phyloP scores from a whole-genome alignment of 495 filamentous ascomycete genomes.

The Rostrohypoxylon terebratum region DNA sequence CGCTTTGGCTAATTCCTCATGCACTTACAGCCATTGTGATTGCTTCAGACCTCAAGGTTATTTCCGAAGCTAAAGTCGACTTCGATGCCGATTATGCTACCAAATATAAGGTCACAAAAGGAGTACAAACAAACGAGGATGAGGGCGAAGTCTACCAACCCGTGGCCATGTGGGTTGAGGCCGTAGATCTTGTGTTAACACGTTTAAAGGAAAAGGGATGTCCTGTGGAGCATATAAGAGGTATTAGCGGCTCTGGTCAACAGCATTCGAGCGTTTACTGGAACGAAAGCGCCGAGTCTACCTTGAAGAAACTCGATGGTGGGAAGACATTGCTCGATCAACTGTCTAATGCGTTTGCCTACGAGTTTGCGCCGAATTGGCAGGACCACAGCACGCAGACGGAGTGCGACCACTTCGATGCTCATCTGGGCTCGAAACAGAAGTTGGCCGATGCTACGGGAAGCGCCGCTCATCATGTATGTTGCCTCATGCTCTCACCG shows the following conservation, averaged over 20 bases:
- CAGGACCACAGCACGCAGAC: conserved; percentile 93
- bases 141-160: conserved; percentile 92
- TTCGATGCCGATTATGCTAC: conserved; percentile 76
- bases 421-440: conserved; percentile 70
- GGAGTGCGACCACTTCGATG: conserved; percentile 91
- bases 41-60: conserved; percentile 79
- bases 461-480: conserved; percentile 93
- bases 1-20: background rate
- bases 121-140: conserved; percentile 81
- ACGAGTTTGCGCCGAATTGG: conserved; percentile 94
- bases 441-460: conserved; percentile 82
- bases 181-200: conserved; percentile 83
- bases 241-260: conserved; percentile 91
- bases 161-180: conserved; percentile 93
- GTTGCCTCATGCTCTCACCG: conserved; percentile 35
- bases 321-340: conserved; percentile 73
- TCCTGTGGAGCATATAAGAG: conserved; percentile 80
- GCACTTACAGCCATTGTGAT: conserved; percentile 74
- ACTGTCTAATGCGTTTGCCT: conserved; percentile 78
- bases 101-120: conserved; percentile 88
- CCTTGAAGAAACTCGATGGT: conserved; percentile 71
- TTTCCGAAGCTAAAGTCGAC: conserved; percentile 80
- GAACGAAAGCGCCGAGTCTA: conserved; percentile 74
- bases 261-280: conserved; percentile 98
- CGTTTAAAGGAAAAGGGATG: conserved; percentile 77